Evolutionary conservation across 1,139 yeast genomes (phyloP), one percentile per base, ranked within the genome.

Genomic region (Yamadazyma pseudoaaseri): DNA sequence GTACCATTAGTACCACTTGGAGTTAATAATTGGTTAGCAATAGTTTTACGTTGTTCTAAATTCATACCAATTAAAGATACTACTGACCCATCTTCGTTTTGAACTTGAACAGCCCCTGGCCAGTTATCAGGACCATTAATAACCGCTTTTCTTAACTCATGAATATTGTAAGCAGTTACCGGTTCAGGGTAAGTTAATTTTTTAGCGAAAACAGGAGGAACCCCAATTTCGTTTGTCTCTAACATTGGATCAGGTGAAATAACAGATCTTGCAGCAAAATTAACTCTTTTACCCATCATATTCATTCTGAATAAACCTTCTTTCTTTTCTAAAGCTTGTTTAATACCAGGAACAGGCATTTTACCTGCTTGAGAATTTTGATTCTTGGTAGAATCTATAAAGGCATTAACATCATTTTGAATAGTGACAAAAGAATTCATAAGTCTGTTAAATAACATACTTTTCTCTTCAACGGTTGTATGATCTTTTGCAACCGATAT

Each of bases 281-380:
- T 94, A 41, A 94, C 99, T 70, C 99, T 87, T 73, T 94, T 94
- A 61, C 99, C 99, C 98, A 94, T 94, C 98, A 94, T 92, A 56
- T 94, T 96, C 61, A 90, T 92, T 72, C 99, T 81, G 72, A 92
- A 92, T 48, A 92, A 73, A 60, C 99, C 99, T 66, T 94, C 98
- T 60, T 94, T 94, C 81, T 94, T 92, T 66, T 94, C 99, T 54
- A 94, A 71, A 4, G 96, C 96, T 70, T 94, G 98, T 60, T 94
- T 92, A 51, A 94, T 79, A 69, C 99, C 99, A 2, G 99, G 98
- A 32, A 77, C 76, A 27, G 96, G 90, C 17, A 77, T 60, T 45
- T 77, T 79, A n/a, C 81, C 82, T 29, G 81, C 80, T 32, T 76
- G 73, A 14, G 82, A 79, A 37, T 66, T 65, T 60, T 85, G 95